Base-by-base conservation (phyloP, 2,329 filamentous ascomycete species). In the Trichoderma sp. region DNA sequence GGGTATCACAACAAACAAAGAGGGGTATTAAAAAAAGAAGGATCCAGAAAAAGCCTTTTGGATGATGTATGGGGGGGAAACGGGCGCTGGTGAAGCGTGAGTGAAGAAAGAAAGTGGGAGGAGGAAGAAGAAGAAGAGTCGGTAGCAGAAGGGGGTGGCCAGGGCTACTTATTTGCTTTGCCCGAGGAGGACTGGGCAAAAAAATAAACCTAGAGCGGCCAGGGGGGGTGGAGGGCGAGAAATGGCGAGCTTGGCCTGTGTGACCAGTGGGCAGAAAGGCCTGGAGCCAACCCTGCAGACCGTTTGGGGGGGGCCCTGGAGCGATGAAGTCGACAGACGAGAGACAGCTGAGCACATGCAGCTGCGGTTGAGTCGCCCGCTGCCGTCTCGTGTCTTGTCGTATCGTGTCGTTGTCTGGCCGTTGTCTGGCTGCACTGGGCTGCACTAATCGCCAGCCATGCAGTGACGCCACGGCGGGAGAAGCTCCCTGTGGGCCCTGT, bases 1-100 rank as follows among this genome's bases (percentile, higher is more conserved):
- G 81, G 81, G 81, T 83, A 84, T 83, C 81, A 82, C 79, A 80
- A 79, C 73, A 78, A 77, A 76, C 74, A 78, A 77, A 77, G 69
- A 74, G 74, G 34, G 34, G 34, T 76, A 77, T 77, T 75, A 77
- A 78, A 78, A 72, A 72, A 74, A 74, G 71, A 72, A 72, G 71
- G 72, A 71, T 74, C 71, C 74, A 73, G 73, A 76, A 77, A 72
- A 74, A 71, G 70, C 69, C 72, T 75, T 74, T 70, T 30, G 71
- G 69, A 68, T 67, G 69, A 66, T 70, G 28, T 71, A 70, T 69
- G 70, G 51, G 50, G 70, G 44, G 44, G 21, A 58, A 67, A 72
- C 67, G 68, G 70, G 71, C 68, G 72, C 71, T 74, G 72, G 70
- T 71, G 71, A 72, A 69, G 70, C 73, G 72, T 73, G 71, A 71